phyloP scores from a whole-genome alignment of 306 rosid genomes.

The Ceratonia siliqua region DNA sequence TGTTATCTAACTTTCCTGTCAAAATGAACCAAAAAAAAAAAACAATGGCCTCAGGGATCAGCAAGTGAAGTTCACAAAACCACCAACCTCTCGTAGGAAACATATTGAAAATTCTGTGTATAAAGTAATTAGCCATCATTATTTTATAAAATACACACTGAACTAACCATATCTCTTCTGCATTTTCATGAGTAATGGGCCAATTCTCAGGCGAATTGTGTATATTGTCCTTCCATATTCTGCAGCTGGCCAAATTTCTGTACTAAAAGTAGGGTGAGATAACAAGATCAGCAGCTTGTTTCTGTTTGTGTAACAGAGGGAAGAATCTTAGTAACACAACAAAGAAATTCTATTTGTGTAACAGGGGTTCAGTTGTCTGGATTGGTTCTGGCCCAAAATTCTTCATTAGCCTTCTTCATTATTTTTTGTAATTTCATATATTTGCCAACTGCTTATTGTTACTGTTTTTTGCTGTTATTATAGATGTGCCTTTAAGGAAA shows the following conservation, averaged over 20 bases:
- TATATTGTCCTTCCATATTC: constrained; percentile 99
- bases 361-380: too few relatives aligned
- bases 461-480: constrained; percentile 62
- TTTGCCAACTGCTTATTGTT: constrained; percentile 59
- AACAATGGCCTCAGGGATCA: constrained; percentile 24
- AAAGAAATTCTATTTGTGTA: too few relatives aligned
- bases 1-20: constrained; percentile 64
- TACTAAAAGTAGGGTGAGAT: too few relatives aligned
- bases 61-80: constrained; percentile 1
- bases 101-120: constrained; percentile 1
- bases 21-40: too few relatives aligned
- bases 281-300: too few relatives aligned
- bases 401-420: too few relatives aligned
- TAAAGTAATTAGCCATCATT: not conserved
- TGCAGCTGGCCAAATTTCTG: constrained; percentile 97
- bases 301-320: too few relatives aligned
- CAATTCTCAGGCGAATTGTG: constrained; percentile 89
- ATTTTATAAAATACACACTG: not conserved
- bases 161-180: constrained; percentile 87
- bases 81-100: constrained; percentile 2
- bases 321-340: too few relatives aligned
- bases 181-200: constrained; percentile 90
- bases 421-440: constrained; percentile 80
- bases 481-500: constrained; percentile 70
- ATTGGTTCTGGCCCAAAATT: too few relatives aligned